Percentiles rank a stretch among this genome's conserved stretches.
phyloP scores from a whole-genome alignment of 2,329 filamentous ascomycete species.

The Trichoderma harzianum region DNA sequence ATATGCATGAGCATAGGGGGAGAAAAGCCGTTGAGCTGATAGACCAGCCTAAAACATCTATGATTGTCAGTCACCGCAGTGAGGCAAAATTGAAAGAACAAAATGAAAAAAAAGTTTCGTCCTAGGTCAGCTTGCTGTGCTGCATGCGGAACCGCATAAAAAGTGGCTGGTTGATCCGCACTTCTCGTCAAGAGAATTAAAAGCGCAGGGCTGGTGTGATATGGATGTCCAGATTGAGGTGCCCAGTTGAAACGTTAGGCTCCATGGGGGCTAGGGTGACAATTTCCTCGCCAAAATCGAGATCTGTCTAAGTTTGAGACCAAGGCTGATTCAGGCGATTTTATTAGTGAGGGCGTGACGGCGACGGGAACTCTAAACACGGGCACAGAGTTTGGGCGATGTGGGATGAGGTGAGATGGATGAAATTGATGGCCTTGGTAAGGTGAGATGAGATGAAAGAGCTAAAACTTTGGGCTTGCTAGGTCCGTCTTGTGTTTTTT shows the following conservation, averaged over 20 bases:
- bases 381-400: background rate
- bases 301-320: conserved; percentile 10
- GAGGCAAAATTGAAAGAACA: background rate
- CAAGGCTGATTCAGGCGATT: conserved; percentile 1
- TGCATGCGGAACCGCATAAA: conserved; percentile 11
- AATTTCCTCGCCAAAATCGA: conserved; percentile 1
- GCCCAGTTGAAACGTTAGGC: background rate
- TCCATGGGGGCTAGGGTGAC: background rate
- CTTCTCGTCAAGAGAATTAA: background rate
- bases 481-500: background rate
- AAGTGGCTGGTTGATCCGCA: conserved; percentile 5
- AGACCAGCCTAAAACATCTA: background rate
- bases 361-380: background rate
- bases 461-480: background rate
- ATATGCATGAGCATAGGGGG: background rate
- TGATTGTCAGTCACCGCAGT: background rate
- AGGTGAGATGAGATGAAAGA: background rate
- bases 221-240: background rate
- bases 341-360: background rate
- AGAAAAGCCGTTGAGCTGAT: background rate
- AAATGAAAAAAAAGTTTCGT: background rate
- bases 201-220: background rate
- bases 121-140: background rate
- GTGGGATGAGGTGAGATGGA: background rate
- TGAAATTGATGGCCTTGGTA: background rate